phyloP scores from a whole-genome alignment of 257 asterid species.

The Eucommia ulmoides region DNA sequence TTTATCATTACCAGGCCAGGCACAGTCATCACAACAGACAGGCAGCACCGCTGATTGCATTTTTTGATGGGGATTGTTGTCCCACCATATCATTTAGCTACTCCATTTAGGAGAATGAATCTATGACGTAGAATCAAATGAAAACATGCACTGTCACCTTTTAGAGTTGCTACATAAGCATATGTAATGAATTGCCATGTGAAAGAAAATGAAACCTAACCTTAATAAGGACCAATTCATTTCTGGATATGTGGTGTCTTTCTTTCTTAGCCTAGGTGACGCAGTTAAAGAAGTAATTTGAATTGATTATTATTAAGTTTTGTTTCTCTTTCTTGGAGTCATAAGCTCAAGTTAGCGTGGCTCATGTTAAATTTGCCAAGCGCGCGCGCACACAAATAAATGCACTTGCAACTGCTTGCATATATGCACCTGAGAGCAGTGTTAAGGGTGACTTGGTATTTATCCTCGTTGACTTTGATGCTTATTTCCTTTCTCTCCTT shows the following conservation, averaged over 20 bases:
- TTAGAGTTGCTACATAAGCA: background rate
- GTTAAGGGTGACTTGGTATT: background rate
- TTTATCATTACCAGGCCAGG: background rate
- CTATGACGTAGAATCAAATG: background rate
- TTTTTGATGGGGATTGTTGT: constrained; percentile 4
- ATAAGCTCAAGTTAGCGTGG: no score
- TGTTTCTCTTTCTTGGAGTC: no score
- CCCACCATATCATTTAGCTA: no score
- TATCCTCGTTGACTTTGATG: background rate
- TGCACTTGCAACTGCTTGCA: background rate
- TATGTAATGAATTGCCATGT: background rate
- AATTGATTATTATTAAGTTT: no score
- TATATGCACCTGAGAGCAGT: background rate
- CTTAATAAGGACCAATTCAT: background rate
- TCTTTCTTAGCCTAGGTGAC: no score
- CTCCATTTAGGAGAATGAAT: background rate
- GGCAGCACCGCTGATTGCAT: constrained; percentile 3
- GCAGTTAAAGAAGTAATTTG: no score
- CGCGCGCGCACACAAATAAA: background rate
- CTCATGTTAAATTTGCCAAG: no score
- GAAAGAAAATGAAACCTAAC: background rate
- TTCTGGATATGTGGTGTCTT: background rate
- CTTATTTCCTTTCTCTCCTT: background rate
- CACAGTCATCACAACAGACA: background rate
- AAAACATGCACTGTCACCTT: background rate